Evolutionary conservation across 2,329 filamentous ascomycete genomes (phyloP).

Genomic region (Sphaerulina vaccinii): DNA sequence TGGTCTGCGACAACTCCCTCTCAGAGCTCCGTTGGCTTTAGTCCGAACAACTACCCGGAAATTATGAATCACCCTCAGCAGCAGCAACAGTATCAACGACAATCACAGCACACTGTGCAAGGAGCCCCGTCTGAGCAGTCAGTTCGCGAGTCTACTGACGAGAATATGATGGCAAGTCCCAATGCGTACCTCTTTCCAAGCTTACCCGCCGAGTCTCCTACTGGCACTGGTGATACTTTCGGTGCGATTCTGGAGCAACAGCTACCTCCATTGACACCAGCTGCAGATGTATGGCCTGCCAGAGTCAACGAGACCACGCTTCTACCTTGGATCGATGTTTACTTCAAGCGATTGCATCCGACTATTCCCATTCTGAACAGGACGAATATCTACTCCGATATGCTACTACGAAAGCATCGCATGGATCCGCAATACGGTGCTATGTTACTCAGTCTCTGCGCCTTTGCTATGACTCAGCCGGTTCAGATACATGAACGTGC

Average conservation of each 20-base stretch:
- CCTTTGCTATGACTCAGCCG: conserved; percentile 47
- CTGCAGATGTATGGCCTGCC: conserved; percentile 39
- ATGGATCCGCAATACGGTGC: conserved; percentile 45
- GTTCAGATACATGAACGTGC: conserved; percentile 45
- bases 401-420: conserved; percentile 45
- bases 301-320: conserved; percentile 44
- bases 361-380: conserved; percentile 45
- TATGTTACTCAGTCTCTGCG: conserved; percentile 45
- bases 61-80: too few relatives aligned
- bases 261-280: conserved; percentile 31
- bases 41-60: conserved; percentile 5
- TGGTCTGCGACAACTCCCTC: conserved; percentile 13
- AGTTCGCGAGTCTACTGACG: conserved; percentile 25
- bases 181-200: conserved; percentile 40
- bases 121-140: conserved; percentile 8
- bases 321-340: conserved; percentile 42
- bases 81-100: conserved; percentile 5
- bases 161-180: conserved; percentile 28
- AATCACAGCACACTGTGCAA: background rate
- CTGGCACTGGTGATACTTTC: conserved; percentile 34
- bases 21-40: conserved; percentile 5
- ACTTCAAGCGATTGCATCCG: conserved; percentile 46
- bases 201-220: conserved; percentile 37
- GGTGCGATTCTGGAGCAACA: conserved; percentile 33
- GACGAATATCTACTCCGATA: conserved; percentile 43